phyloP scores from a whole-genome alignment of 306 rosid genomes.

The Macrotyloma uniflorum region DNA sequence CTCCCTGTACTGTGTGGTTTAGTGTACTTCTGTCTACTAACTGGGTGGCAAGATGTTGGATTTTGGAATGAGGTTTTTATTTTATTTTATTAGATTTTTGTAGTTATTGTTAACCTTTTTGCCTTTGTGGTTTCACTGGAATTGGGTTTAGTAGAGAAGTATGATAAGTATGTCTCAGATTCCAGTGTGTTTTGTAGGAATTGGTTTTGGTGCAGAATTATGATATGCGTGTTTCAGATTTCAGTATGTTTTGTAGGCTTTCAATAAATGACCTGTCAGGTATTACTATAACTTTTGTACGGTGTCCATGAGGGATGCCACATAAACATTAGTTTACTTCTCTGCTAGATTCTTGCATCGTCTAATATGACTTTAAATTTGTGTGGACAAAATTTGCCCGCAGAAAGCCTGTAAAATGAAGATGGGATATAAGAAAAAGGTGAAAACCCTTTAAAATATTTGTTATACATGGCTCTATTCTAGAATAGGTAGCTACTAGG shows the following conservation, averaged over 20 bases:
- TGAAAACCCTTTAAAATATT: background rate
- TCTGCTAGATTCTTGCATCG: background rate
- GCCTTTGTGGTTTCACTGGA: slow-evolving; percentile 1
- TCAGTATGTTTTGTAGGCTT: slow-evolving; percentile 1
- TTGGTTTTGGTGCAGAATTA: background rate
- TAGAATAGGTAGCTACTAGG: background rate
- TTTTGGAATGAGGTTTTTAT: background rate
- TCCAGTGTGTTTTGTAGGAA: background rate
- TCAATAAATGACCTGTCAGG: slow-evolving; percentile 1
- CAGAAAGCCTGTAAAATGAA: background rate
- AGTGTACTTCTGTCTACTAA: background rate
- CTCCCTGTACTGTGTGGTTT: background rate
- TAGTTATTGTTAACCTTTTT: background rate
- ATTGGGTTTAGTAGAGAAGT: background rate
- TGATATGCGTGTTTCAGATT: background rate
- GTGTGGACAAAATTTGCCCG: slow-evolving; percentile 15
- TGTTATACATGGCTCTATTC: background rate
- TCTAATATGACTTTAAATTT: slow-evolving; percentile 1
- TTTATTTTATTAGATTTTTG: background rate
- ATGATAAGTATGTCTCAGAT: background rate
- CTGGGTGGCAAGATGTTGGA: slow-evolving; percentile 13
- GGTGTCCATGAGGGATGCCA: background rate
- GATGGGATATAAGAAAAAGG: background rate
- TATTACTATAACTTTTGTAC: background rate
- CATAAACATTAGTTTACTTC: slow-evolving; percentile 14